Base-by-base conservation (phyloP, 2,329 filamentous ascomycete genomes). In the Hypoxylon rubiginosum region DNA sequence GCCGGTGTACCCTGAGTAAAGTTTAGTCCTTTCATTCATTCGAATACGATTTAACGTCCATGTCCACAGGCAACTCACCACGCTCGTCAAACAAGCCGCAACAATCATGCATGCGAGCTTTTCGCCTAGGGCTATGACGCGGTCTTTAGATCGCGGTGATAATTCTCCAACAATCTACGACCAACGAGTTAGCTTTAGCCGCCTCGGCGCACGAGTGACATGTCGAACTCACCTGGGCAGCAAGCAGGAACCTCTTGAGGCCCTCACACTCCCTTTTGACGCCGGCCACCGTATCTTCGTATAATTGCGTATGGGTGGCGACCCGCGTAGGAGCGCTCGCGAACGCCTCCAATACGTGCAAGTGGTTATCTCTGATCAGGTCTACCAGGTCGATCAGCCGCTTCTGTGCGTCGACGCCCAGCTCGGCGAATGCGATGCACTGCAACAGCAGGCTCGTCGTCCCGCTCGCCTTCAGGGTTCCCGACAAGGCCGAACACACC, bases 401-500 rank as follows among this genome's bases (percentile, higher is more conserved):
- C 58, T 68, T 58, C 17, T 74, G 67, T 3, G 64, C 52, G 10
- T 70, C 67, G 55, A 62, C 32, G 17, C 70, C 72, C 4, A 61
- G 61, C 36, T 70, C 72, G 15, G 70, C 68, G n/a, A 66, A 71
- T 32, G 65, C 58, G 67, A 72, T 76, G 58, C 77, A 76, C 64
- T 80, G 75, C 74, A 78, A 61, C 26, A 78, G 62, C 9, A 76
- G 76, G 71, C 85, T 86, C 43, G 86, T 88, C 45, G 86, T 88
- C 52, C 86, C 86, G 66, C 84, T 82, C 54, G 81, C 77, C 75
- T 88, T 88, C 51, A 83, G 82, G 64, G 83, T 84, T 60, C 82
- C 83, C 69, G 82, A 86, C 64, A 85, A 79, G 26, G 86, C 86
- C 36, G 85, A 88, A 78, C 86, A 88, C 59, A 88, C 84, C 43